A percentile compares a stretch with the other conserved stretches of the same genome.
These are phyloP conservation scores for Fusarium tupiense DNA, from an alignment of 2,329 filamentous ascomycete genomes.

Conservation along the genomic window DNA sequence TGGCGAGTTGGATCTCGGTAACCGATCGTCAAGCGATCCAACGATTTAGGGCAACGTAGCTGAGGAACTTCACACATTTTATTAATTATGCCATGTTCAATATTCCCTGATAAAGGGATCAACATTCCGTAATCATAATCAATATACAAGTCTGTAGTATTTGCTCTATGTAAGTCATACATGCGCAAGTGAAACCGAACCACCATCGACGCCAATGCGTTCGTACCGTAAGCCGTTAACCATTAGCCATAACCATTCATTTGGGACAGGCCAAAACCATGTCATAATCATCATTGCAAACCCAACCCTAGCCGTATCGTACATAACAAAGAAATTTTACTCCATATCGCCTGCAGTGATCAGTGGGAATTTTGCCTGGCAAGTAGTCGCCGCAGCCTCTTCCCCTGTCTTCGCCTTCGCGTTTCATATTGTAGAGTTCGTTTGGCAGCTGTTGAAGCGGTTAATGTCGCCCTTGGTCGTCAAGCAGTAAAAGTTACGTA, in stretches of 20 bases:
- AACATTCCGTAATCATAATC: neutral
- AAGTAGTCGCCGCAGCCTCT: constrained; percentile 42
- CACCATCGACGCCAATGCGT: neutral
- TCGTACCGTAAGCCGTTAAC: neutral
- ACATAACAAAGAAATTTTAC: neutral
- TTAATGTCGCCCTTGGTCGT: constrained; percentile 4
- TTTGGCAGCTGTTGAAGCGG: constrained; percentile 44
- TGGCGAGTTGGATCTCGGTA: neutral
- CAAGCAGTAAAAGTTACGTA: constrained; percentile 43
- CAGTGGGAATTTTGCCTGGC: neutral
- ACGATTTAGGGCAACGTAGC: neutral
- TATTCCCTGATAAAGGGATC: accelerated
- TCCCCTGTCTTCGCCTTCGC: constrained; percentile 49
- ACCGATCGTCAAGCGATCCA: too few species aligned
- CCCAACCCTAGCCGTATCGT: neutral
- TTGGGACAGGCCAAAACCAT: neutral
- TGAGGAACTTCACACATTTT: neutral
- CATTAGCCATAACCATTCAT: neutral
- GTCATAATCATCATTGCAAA: neutral
- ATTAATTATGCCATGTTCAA: neutral
- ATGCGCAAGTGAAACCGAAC: neutral
- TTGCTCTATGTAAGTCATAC: neutral
- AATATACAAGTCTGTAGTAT: neutral
- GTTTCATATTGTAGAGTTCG: constrained; percentile 48
- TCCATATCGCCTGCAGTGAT: neutral